Evolutionary conservation across 2,329 filamentous ascomycete species (phyloP).

Genomic region (Beauveria medogensis): DNA sequence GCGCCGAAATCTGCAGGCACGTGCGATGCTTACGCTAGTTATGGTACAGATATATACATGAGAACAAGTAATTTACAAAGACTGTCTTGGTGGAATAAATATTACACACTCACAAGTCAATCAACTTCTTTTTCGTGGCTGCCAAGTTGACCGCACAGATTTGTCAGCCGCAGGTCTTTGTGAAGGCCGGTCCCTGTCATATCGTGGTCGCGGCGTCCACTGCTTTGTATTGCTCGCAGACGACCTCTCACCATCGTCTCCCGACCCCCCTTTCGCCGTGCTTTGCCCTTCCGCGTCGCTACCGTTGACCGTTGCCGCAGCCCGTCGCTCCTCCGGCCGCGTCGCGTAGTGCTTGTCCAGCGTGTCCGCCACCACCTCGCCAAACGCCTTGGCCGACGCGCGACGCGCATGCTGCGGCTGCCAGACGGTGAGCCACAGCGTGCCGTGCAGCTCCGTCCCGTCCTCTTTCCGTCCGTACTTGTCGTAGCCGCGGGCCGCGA

Average conservation of each 20-base stretch:
- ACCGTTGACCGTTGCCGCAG: background rate
- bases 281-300: background rate
- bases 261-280: too few relatives aligned
- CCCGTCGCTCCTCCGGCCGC: background rate
- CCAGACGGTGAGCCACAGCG: conserved; percentile 18
- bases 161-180: background rate
- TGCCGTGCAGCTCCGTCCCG: conserved; percentile 17
- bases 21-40: background rate
- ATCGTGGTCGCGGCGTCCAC: background rate
- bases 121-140: background rate
- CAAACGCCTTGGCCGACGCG: conserved; percentile 16
- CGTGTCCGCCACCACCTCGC: conserved; percentile 6
- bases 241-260: background rate
- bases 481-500: conserved; percentile 21
- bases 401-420: conserved; percentile 15
- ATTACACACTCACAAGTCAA: background rate
- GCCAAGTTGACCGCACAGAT: background rate
- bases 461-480: conserved; percentile 1
- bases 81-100: too few relatives aligned
- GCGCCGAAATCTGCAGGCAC: too few relatives aligned
- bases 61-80: background rate
- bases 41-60: background rate
- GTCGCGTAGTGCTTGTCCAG: conserved; percentile 7
- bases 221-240: background rate
- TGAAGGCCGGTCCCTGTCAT: background rate